These are phyloP conservation scores for Trichoderma aggressivum DNA, from an alignment of 2,329 filamentous ascomycete species.

Conservation along the genomic window DNA sequence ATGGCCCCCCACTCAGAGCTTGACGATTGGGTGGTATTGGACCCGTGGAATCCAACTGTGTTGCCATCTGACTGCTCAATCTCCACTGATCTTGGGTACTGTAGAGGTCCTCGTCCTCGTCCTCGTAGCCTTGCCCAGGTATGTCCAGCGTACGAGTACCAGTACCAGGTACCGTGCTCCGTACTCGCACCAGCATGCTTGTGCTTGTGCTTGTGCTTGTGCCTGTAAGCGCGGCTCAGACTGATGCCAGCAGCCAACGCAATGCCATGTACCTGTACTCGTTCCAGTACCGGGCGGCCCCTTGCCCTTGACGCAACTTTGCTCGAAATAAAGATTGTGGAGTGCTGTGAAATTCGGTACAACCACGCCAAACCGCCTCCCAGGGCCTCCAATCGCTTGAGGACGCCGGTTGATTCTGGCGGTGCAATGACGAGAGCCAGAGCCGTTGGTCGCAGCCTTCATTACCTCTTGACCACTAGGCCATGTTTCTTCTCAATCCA, in stretches of 20 bases:
- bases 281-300: neutral
- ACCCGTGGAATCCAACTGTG: constrained; percentile 9
- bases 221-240: constrained; percentile 1
- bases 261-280: neutral
- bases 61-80: constrained; percentile 18
- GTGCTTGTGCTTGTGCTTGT: neutral
- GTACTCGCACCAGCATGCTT: neutral
- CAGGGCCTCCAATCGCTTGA: neutral
- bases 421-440: neutral
- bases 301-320: constrained; percentile 9
- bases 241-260: neutral
- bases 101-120: neutral
- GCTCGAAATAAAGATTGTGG: constrained; percentile 14
- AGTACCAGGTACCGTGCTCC: neutral
- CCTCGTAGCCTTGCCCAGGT: constrained; percentile 5
- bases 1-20: constrained; percentile 20
- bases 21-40: constrained; percentile 21
- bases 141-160: neutral
- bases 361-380: neutral
- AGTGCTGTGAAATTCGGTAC: neutral
- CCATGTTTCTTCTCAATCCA: neutral
- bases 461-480: neutral
- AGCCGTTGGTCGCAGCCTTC: neutral
- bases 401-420: neutral
- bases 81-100: constrained; percentile 20